A percentile compares a stretch with the other conserved stretches of the same genome.
Evolutionary conservation across 2,329 filamentous ascomycete genomes (phyloP).

Genomic region (Fusarium sp.): DNA sequence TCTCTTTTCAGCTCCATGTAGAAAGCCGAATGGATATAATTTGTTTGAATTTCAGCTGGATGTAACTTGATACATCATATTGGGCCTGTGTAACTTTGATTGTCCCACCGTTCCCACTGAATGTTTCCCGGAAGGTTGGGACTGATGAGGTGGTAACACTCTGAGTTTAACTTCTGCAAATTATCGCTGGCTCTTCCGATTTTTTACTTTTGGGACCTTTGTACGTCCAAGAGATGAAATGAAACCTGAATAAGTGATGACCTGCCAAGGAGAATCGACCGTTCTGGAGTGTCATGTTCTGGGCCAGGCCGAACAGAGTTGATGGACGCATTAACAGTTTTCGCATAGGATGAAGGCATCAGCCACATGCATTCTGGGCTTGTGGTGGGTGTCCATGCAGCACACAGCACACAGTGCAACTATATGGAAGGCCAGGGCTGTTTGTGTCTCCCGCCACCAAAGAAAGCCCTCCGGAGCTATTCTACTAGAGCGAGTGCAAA

Average conservation of each 20-base stretch:
- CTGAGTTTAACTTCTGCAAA: background rate
- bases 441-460: conserved; percentile 9
- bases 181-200: background rate
- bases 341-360: conserved; percentile 5
- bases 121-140: conserved; percentile 1
- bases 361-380: conserved; percentile 9
- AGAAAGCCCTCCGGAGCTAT: conserved; percentile 11
- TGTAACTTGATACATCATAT: background rate
- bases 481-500: background rate
- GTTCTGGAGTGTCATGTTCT: background rate
- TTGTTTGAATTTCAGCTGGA: background rate
- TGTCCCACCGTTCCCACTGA: conserved; percentile 3
- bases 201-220: background rate
- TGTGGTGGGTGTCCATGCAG: conserved; percentile 4
- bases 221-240: background rate
- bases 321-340: background rate
- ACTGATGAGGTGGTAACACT: background rate
- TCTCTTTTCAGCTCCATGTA: background rate
- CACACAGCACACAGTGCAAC: background rate
- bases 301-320: background rate
- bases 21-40: background rate
- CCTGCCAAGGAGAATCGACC: background rate
- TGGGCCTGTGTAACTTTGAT: background rate
- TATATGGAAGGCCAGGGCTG: background rate
- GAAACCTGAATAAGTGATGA: background rate